Evolutionary conservation across 148 eudicot species (phyloP), one percentile per base, ranked within the genome.

Genomic region (Nyssa sinensis): DNA sequence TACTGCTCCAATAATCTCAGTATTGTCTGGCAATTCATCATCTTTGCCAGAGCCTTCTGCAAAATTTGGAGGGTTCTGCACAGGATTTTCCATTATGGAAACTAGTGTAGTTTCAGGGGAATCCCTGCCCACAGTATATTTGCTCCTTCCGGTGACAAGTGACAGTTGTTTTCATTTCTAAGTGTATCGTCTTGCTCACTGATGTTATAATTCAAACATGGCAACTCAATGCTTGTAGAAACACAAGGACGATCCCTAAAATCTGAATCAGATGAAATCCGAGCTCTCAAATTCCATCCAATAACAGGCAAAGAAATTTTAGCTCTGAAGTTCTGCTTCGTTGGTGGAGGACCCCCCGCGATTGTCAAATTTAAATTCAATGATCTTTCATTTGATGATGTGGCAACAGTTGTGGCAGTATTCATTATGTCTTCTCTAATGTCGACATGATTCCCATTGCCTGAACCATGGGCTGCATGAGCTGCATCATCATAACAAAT

Each of bases 271-370:
- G 71, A 75, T 61, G 89, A 79, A 78, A 92, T 74, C 35, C 94
- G 82, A 75, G 93, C 77, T 75, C 97, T 89, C 73, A 95, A 83
- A 84, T 83, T 95, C 32, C 89, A 88, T 69, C 99, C 99, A 68
- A 95, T 79, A 65, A 93, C 81, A 71, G 99, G 99, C 68, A 95
- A 70, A 61, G 99, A 90, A 72, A 95, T 91, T 66, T 62, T 89
- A 64, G 99, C 97, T 65, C 84, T 81, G 73, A 86, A 92, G 79
- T 93, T 93, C 74, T 92, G 96, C 74, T 81, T 83, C 25, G 93
- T 74, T 68, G 99, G 99, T 63, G 89, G 81, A 69, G 93, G 96
- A 33, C 99, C 99, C 64, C 97, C 99, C 25, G 96, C 99, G 82
- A 95, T 95, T 10, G 99, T 85, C 84, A 90, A 80, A 72, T 74